Evolutionary conservation across 148 eudicot genomes (phyloP), one percentile per base, ranked within the genome.

Genomic region (Hydrangea macrophylla): DNA sequence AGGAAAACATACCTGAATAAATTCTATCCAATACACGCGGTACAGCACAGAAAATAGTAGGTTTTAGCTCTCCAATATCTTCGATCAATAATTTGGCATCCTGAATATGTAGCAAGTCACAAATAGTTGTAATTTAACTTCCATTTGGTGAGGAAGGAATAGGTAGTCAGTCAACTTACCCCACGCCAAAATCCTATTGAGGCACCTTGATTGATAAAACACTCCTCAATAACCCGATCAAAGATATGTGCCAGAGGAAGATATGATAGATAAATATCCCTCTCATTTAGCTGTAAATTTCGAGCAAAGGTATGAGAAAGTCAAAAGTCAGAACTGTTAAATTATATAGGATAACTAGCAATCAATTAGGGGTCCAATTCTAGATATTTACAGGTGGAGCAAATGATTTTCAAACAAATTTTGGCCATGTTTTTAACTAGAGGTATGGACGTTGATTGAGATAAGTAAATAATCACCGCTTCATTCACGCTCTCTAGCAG

Each of bases 111-210:
- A 64, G 75, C 63, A 67, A 68, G 64, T 26, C 2, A 40, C 28
- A 31, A 63, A 58, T 67, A 39, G 53, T 75, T 55, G 56, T 35
- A n/a, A 56, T 30, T 32, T 42, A 32, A 65, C 56, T 36, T n/a
- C 20, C 24, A 33, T 10, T 25, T 62, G 54, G 44, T 59, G 35
- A 48, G 36, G 23, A 33, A 28, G 26, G 17, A 42, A 45, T 9
- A 0, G 35, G 70, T 62, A 70, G 72, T 39, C 53, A 70, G 72
- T 39, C 53, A 77, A 42, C 86, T 82, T 81, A 94, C 99, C 93
- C 99, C 99, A 62, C 96, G 87, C 99, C 99, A 94, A 58, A 94
- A 94, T 78, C 99, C 99, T 68, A 94, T 86, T 71, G 83, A 76
- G 54, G 92, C 97, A 37, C 91, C 99, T 70, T 82, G 89, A 62